phyloP scores from a whole-genome alignment of 176 grass and related monocot species.

The Pharus latifolius region DNA sequence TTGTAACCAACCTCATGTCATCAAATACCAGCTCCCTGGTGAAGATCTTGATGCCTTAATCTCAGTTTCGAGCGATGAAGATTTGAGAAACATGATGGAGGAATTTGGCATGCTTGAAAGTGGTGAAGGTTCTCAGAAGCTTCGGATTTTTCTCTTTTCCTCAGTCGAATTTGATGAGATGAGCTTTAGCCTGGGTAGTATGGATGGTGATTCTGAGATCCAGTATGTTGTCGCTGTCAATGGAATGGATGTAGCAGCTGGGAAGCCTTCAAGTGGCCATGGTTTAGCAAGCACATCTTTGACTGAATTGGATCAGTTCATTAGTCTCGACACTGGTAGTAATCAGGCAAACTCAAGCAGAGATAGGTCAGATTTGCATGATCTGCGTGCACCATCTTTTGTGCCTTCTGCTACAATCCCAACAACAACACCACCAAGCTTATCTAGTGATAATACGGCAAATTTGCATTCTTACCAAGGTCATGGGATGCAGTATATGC shows the following conservation, averaged over 20 bases:
- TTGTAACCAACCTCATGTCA: conserved; percentile 59
- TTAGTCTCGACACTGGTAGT: conserved; percentile 54
- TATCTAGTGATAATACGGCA: conserved; percentile 31
- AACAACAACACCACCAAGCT: background rate
- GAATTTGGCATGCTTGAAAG: conserved; percentile 68
- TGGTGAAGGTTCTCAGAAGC: conserved; percentile 68
- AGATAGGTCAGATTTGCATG: conserved; percentile 25
- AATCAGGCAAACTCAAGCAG: conserved; percentile 26
- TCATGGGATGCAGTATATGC: conserved; percentile 31
- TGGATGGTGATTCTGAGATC: conserved; percentile 77
- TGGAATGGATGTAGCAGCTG: conserved; percentile 49
- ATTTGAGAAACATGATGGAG: conserved; percentile 91
- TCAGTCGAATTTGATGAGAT: conserved; percentile 68
- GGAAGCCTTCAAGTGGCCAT: conserved; percentile 44
- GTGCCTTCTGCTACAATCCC: conserved; percentile 18
- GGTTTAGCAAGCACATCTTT: conserved; percentile 41
- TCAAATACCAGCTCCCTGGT: conserved; percentile 89
- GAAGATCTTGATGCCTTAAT: conserved; percentile 91
- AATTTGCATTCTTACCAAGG: conserved; percentile 33
- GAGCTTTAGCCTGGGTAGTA: conserved; percentile 65
- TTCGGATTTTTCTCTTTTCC: conserved; percentile 80
- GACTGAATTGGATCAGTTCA: conserved; percentile 57
- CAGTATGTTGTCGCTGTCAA: conserved; percentile 94
- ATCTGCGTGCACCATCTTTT: conserved; percentile 11
- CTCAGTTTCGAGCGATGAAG: conserved; percentile 75